Conservation (phyloP, 306 rosid species). For the Vigna mungo region DNA sequence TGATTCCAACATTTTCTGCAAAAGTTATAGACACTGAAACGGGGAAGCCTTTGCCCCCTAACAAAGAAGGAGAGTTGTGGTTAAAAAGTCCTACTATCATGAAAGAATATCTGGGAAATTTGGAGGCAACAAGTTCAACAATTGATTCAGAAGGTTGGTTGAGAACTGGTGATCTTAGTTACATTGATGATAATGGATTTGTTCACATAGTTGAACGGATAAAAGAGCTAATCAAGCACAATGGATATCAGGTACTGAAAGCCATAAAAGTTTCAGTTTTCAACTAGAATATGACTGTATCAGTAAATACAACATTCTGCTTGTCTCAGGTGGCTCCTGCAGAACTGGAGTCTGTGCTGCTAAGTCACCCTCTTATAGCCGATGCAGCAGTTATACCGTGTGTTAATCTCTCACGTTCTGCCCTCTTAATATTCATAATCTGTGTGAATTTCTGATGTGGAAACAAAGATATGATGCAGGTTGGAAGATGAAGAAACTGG, state of each 20-base stretch:
- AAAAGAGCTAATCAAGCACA: conserved; percentile 91
- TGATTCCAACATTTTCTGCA: conserved; percentile 70
- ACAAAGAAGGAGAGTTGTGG: conserved; percentile 83
- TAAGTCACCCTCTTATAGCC: conserved; percentile 76
- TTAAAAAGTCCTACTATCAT: conserved; percentile 73
- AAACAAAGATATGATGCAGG: conserved; percentile 48
- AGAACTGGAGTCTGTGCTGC: conserved; percentile 82
- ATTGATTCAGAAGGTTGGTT: conserved; percentile 76
- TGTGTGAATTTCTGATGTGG: conserved; percentile 21
- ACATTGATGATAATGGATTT: conserved; percentile 73
- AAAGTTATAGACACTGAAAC: conserved; percentile 70
- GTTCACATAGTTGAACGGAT: conserved; percentile 74
- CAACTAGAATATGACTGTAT: conserved; percentile 1
- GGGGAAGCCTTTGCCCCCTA: conserved; percentile 65
- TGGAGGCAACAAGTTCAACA: conserved; percentile 71
- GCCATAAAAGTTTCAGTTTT: conserved; percentile 33
- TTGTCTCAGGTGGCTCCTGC: conserved; percentile 89
- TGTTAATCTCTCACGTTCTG: conserved; percentile 29
- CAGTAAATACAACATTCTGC: conserved; percentile 1
- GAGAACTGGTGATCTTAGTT: conserved; percentile 87
- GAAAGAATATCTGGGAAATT: conserved; percentile 80
- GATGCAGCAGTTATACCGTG: conserved; percentile 96
- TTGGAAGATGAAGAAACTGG: conserved; percentile 87
- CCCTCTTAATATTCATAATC: conserved; percentile 32
- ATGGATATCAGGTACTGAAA: conserved; percentile 81